phyloP scores from a whole-genome alignment of 1,139 yeast genomes.

The Diutina catenulata region DNA sequence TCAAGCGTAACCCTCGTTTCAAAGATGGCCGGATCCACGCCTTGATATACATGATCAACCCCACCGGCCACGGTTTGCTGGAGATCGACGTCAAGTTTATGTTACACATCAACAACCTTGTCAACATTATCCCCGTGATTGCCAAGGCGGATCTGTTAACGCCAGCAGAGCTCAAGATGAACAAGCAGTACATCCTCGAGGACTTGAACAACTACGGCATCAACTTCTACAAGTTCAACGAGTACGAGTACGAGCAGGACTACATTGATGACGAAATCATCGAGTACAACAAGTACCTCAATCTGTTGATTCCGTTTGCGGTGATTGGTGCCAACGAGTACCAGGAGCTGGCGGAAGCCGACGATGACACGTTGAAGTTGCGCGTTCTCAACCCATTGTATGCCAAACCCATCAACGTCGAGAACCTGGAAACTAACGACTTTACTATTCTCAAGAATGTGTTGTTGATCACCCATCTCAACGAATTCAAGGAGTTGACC shows the following conservation, averaged over 20 bases:
- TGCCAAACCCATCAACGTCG: constrained; percentile 28
- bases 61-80: constrained; percentile 12
- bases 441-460: constrained; percentile 57
- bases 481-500: constrained; percentile 5
- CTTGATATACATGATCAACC: constrained; percentile 10
- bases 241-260: constrained; percentile 36
- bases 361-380: constrained; percentile 15
- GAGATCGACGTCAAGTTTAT: constrained; percentile 36
- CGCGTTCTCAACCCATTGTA: constrained; percentile 25
- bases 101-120: constrained; percentile 35
- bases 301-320: constrained; percentile 42
- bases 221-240: constrained; percentile 34
- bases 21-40: constrained; percentile 12
- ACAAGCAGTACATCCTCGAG: constrained; percentile 30
- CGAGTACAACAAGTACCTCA: constrained; percentile 32
- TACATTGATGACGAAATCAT: constrained; percentile 38
- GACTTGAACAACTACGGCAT: constrained; percentile 27
- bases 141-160: constrained; percentile 49
- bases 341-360: constrained; percentile 3
- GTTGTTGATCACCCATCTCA: constrained; percentile 64
- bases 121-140: constrained; percentile 47
- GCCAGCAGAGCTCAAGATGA: constrained; percentile 27
- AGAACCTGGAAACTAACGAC: constrained; percentile 48
- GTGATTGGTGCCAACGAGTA: constrained; percentile 19
- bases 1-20: constrained; percentile 14